phyloP scores from a whole-genome alignment of 768 basidiomycete genomes.

The Termitomyces sp. region DNA sequence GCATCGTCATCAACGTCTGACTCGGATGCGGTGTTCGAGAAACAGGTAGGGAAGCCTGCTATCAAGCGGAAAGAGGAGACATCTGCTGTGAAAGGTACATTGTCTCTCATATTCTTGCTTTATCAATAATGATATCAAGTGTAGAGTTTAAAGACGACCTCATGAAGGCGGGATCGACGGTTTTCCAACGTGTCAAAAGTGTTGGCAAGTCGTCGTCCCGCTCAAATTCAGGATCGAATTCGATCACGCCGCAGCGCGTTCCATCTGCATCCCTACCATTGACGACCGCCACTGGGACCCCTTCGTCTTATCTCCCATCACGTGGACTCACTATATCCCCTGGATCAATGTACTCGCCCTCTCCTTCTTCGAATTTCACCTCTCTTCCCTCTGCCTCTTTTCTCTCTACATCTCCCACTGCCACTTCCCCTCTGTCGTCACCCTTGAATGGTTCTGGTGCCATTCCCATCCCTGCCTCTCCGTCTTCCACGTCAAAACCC shows the following conservation, averaged over 20 bases:
- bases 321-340: constrained; percentile 4
- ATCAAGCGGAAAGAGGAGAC: constrained; percentile 22
- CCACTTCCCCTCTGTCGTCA: constrained; percentile 4
- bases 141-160: constrained; percentile 29
- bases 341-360: not conserved
- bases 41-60: constrained; percentile 17
- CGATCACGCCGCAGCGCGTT: constrained; percentile 5
- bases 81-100: constrained; percentile 28
- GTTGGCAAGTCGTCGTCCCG: constrained; percentile 25
- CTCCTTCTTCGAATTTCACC: constrained; percentile 1
- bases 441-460: constrained; percentile 8
- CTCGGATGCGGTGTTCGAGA: constrained; percentile 28
- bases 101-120: not conserved
- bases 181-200: constrained; percentile 39
- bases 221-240: constrained; percentile 11
- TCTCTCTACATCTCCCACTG: not conserved
- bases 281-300: constrained; percentile 1
- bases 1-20: constrained; percentile 33
- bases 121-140: not conserved
- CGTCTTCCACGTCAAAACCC: constrained; percentile 38
- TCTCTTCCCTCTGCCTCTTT: not conserved
- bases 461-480: constrained; percentile 12
- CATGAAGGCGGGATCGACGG: constrained; percentile 34
- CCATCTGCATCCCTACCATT: constrained; percentile 6
- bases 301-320: not conserved